Base-by-base conservation (phyloP, 768 basidiomycete species). In the Chalciporus piperatus region DNA sequence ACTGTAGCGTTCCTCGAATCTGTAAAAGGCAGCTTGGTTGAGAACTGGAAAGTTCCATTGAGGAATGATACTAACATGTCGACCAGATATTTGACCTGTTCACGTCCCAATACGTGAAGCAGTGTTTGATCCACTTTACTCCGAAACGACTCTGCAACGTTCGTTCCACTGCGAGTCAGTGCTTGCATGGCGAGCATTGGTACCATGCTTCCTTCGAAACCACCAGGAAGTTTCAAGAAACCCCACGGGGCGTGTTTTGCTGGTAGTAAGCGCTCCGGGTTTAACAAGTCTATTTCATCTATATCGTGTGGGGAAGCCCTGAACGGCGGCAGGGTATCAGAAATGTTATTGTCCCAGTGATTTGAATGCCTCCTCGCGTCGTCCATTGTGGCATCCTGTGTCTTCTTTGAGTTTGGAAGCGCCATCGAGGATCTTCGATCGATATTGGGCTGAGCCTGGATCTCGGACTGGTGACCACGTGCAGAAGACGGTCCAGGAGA, bases 171-270 rank as follows among this genome's bases (percentile, higher is more conserved):
- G 38, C 67, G 67, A 8, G 70, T 70, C 30, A 78, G 61, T 28
- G 71, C 73, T 54, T 74, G 74, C 59, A 79, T 70, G 10, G 76
- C 75, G 19, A 76, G 62, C 62, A 79, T 74, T 13, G 77, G 77
- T 4, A 74, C 70, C 45, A 71, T 73, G 1, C 62, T 74, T 67
- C 77, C 76, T 43, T 78, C 75, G 19, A 72, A 65, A 5, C 71
- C 67, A 4, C 68, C 72, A n/a, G 71, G 64, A 19, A 67, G 58
- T 23, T 67, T 66, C 50, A 73, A 59, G 47, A 76, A 60, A 25
- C 71, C 69, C 77, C 76, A 71, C 22, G 75, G 70, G 10, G 62
- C 61, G 23, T 62, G 57, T 51, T 62, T 64, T 43, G 70, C 62
- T 1, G 72, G 70, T 3, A 75, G 60, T 17, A 76, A 63, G 45